Evolutionary conservation across 768 basidiomycete species (phyloP).

Genomic region (Auriscalpium vulgare): DNA sequence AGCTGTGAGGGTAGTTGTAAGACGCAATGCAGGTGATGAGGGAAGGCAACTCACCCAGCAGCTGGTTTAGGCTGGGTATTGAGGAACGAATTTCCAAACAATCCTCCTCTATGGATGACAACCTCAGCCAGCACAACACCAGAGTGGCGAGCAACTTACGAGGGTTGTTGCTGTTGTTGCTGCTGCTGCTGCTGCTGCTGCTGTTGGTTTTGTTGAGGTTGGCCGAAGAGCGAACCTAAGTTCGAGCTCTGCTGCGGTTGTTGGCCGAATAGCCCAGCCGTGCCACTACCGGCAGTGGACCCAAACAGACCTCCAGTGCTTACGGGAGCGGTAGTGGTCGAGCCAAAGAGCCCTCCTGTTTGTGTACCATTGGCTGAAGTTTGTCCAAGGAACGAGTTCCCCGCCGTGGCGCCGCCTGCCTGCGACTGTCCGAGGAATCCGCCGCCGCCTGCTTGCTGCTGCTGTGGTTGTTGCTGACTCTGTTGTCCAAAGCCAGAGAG

Average conservation of each 20-base stretch:
- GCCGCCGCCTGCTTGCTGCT: too few relatives aligned
- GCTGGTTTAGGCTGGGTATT: background rate
- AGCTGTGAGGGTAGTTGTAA: background rate
- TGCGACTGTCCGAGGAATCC: too few relatives aligned
- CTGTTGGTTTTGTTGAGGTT: slow-evolving; percentile 2
- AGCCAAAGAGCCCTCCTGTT: background rate
- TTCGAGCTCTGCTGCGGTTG: slow-evolving; percentile 23
- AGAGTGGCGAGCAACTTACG: background rate
- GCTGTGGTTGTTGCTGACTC: too few relatives aligned
- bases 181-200: slow-evolving; percentile 20
- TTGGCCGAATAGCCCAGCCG: background rate
- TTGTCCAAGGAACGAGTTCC: too few relatives aligned
- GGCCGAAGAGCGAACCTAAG: slow-evolving; percentile 20
- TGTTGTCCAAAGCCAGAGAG: too few relatives aligned
- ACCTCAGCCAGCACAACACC: background rate
- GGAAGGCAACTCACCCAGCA: too few relatives aligned
- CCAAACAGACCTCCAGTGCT: slow-evolving; percentile 13
- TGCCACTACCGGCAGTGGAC: slow-evolving; percentile 4
- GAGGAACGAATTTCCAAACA: background rate
- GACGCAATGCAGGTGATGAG: too few relatives aligned
- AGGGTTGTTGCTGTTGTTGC: slow-evolving; percentile 8
- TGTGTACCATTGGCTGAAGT: too few relatives aligned
- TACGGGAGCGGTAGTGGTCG: slow-evolving; percentile 16
- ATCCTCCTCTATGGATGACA: background rate
- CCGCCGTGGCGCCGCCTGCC: too few relatives aligned